Conservation (phyloP, 108 stramenopile genomes). For the Chaetoceros tenuissimus region DNA sequence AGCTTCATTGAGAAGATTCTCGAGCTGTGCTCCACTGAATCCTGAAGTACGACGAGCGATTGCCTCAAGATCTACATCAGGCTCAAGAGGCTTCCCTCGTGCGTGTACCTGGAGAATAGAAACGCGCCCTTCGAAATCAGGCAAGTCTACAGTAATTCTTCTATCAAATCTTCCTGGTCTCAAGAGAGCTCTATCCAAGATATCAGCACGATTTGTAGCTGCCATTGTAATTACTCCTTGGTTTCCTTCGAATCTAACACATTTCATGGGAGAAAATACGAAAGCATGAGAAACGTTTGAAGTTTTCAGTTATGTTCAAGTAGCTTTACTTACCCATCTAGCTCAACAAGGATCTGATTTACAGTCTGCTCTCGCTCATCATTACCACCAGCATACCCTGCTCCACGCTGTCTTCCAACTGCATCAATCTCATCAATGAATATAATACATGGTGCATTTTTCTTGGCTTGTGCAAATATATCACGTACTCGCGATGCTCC, state of each 20-base stretch:
- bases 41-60: slow-evolving; percentile 83
- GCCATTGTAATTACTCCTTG: slow-evolving; percentile 83
- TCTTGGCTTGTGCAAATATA: slow-evolving; percentile 88
- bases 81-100: slow-evolving; percentile 59
- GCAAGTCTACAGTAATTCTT: slow-evolving; percentile 77
- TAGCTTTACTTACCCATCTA: too few relatives aligned
- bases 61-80: slow-evolving; percentile 34
- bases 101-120: slow-evolving; percentile 81
- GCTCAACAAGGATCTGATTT: slow-evolving; percentile 90
- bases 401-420: slow-evolving; percentile 86
- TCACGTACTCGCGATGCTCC: slow-evolving; percentile 45
- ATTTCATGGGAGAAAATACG: too few relatives aligned
- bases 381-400: slow-evolving; percentile 76
- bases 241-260: slow-evolving; percentile 73
- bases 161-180: slow-evolving; percentile 94
- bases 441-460: slow-evolving; percentile 91
- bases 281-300: too few relatives aligned
- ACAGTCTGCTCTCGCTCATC: slow-evolving; percentile 90
- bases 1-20: slow-evolving; percentile 87
- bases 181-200: slow-evolving; percentile 82
- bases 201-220: slow-evolving; percentile 90
- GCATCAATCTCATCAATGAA: slow-evolving; percentile 99
- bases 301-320: too few relatives aligned
- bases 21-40: slow-evolving; percentile 85
- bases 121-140: slow-evolving; percentile 76